Conservation (phyloP, 2,329 filamentous ascomycete species). For the Parasarocladium wereldwijsianum region DNA sequence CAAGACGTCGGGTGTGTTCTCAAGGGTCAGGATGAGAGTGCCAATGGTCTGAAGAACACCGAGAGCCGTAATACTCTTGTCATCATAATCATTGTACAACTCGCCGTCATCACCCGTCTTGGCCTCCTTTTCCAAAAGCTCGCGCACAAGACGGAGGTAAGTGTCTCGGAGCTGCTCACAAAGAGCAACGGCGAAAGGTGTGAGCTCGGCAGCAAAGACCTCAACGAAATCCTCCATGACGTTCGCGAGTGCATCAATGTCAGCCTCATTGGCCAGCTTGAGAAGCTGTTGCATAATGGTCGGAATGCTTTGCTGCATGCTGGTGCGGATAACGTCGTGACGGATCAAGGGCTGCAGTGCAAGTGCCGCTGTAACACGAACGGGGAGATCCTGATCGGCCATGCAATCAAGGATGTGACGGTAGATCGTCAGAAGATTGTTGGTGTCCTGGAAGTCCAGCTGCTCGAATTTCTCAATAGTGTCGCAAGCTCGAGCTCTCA, state of each 20-base stretch:
- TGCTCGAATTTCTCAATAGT: conserved; percentile 97
- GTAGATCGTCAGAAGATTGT: conserved; percentile 93
- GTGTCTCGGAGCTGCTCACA: conserved; percentile 94
- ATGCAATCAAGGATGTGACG: conserved; percentile 93
- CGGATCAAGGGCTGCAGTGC: conserved; percentile 91
- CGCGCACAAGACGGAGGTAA: conserved; percentile 83
- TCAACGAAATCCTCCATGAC: conserved; percentile 99
- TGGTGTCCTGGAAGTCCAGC: conserved; percentile 89
- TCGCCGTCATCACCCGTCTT: conserved; percentile 64
- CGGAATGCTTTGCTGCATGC: conserved; percentile 95
- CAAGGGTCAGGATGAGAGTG: conserved; percentile 87
- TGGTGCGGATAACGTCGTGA: conserved; percentile 83
- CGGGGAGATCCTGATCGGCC: conserved; percentile 84
- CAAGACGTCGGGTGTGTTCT: conserved; percentile 92
- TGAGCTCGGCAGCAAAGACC: conserved; percentile 92
- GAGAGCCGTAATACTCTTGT: conserved; percentile 95
- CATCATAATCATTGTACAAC: conserved; percentile 82
- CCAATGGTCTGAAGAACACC: conserved; percentile 96
- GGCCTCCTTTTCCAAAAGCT: conserved; percentile 77
- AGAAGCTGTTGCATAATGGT: conserved; percentile 99
- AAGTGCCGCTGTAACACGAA: conserved; percentile 84
- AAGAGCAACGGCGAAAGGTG: conserved; percentile 88
- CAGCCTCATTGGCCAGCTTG: conserved; percentile 93
- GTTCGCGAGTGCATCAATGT: conserved; percentile 91
- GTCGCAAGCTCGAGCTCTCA: conserved; percentile 89